Evolutionary conservation across 2,329 filamentous ascomycete genomes (phyloP).

Genomic region (Laburnicola sp.): DNA sequence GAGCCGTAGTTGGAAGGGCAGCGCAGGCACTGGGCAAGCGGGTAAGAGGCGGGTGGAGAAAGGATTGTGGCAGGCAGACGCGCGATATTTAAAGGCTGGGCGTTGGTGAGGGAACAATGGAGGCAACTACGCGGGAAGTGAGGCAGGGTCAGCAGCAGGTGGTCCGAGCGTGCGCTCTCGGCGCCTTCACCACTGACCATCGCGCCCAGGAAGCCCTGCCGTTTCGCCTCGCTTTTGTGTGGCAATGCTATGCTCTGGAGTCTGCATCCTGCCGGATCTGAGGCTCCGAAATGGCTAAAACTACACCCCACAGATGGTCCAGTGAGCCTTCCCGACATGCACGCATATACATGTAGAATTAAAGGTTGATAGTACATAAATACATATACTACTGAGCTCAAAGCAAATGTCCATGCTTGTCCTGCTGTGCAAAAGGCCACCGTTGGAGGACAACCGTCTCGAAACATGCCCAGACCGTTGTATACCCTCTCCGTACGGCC

Average conservation of each 20-base stretch:
- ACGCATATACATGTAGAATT: not conserved
- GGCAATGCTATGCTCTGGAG: too few species aligned
- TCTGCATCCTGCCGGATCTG: too few species aligned
- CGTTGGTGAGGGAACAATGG: conserved; percentile 16
- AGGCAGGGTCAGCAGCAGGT: conserved; percentile 13
- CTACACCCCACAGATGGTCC: too few species aligned
- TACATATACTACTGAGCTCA: not conserved
- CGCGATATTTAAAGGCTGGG: conserved; percentile 4
- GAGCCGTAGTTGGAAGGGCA: conserved; percentile 18
- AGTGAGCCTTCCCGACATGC: too few species aligned
- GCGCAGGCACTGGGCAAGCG: not conserved
- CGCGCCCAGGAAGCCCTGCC: not conserved
- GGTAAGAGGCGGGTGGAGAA: conserved; percentile 6
- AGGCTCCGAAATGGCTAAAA: too few species aligned
- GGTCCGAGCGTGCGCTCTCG: not conserved
- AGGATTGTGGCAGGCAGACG: conserved; percentile 1
- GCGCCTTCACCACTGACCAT: not conserved
- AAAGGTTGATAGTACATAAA: not conserved
- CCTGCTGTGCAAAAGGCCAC: not conserved
- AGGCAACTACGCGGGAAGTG: conserved; percentile 16
- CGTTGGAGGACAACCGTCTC: not conserved
- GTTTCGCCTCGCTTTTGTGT: not conserved
- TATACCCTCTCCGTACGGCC: not conserved
- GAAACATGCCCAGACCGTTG: conserved; percentile 3
- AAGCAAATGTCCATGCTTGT: not conserved